phyloP scores from a whole-genome alignment of 225 moss, liverwort and hornwort species.

The Rhytidiadelphus loreus region DNA sequence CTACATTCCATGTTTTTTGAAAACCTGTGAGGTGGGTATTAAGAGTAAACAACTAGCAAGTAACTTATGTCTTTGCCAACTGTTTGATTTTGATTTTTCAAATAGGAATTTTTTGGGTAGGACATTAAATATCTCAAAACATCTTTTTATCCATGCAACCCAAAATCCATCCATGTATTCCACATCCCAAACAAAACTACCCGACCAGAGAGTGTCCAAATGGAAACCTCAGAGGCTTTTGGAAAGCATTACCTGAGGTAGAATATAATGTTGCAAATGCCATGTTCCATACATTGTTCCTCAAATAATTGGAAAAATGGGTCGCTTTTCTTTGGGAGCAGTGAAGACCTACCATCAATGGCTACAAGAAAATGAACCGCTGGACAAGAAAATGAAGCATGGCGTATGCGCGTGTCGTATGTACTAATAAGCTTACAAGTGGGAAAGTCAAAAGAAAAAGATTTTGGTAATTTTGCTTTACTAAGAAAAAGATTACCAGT shows the following conservation, averaged over 20 bases:
- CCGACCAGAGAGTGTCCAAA: background rate
- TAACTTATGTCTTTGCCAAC: background rate
- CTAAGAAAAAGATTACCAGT: background rate
- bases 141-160: background rate
- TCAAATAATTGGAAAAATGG: background rate
- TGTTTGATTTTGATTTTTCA: background rate
- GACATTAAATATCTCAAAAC: background rate
- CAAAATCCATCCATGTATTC: background rate
- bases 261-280: background rate
- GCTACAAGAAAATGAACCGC: background rate
- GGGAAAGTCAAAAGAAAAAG: background rate
- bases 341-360: background rate
- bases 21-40: background rate
- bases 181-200: background rate
- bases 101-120: background rate
- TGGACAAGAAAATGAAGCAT: background rate
- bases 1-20: rapidly evolving
- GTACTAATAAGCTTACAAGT: background rate
- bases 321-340: background rate
- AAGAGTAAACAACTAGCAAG: background rate
- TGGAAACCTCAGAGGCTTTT: background rate
- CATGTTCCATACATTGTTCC: background rate
- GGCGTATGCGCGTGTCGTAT: rapidly evolving
- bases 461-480: background rate
- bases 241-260: background rate